These are phyloP conservation scores for Collybia nuda DNA, from an alignment of 768 basidiomycete species.

Conservation along the genomic window DNA sequence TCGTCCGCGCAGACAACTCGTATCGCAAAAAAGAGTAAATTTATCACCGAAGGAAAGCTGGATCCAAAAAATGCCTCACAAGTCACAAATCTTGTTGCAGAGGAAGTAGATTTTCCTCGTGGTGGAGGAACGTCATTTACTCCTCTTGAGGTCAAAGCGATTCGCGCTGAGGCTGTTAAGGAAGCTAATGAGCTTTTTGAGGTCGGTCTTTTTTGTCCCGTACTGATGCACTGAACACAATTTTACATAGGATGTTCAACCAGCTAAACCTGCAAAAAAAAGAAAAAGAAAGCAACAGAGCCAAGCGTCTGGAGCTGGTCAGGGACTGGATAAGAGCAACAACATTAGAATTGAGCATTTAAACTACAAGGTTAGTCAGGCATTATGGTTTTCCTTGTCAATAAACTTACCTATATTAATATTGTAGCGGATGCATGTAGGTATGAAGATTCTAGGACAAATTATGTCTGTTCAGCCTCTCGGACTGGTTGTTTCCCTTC, in stretches of 20 bases:
- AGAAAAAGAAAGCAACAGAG: slow-evolving; percentile 47
- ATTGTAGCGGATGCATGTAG: slow-evolving; percentile 68
- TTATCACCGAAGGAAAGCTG: slow-evolving; percentile 23
- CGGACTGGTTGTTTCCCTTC: slow-evolving; percentile 89
- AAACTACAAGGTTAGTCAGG: slow-evolving; percentile 77
- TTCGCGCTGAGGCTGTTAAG: slow-evolving; percentile 79
- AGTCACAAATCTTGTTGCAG: slow-evolving; percentile 36
- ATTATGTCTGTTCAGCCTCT: slow-evolving; percentile 85
- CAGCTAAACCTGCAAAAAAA: slow-evolving; percentile 42
- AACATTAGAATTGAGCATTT: slow-evolving; percentile 82
- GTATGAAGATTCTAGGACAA: slow-evolving; percentile 89
- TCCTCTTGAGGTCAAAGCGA: slow-evolving; percentile 83
- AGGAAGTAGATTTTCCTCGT: slow-evolving; percentile 92
- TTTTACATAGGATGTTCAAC: slow-evolving; percentile 36
- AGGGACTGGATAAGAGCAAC: slow-evolving; percentile 47
- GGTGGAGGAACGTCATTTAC: slow-evolving; percentile 92
- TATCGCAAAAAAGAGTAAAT: slow-evolving; percentile 64
- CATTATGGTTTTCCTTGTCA: neutral
- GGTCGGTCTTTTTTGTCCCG: slow-evolving; percentile 35
- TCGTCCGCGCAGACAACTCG: slow-evolving; percentile 44
- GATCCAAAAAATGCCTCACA: slow-evolving; percentile 18
- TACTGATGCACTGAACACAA: slow-evolving; percentile 7
- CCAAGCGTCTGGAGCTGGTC: slow-evolving; percentile 24
- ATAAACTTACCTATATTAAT: slow-evolving; percentile 3
- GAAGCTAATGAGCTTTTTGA: slow-evolving; percentile 85